Conservation (phyloP, 73 alveolate species). For the Stentor roeselii region DNA sequence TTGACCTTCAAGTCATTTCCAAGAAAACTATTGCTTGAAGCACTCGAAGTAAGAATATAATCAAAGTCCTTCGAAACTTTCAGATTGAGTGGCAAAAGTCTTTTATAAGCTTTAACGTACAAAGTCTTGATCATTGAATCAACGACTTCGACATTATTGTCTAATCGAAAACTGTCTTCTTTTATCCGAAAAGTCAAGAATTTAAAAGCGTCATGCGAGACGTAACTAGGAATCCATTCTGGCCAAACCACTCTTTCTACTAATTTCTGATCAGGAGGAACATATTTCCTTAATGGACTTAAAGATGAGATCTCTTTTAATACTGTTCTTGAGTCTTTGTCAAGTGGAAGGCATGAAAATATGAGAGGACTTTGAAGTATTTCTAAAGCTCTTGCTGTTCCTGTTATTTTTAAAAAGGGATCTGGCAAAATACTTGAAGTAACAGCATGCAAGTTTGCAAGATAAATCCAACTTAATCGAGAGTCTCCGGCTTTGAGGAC, state of each 20-base stretch:
- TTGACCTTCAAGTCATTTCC: too few species aligned
- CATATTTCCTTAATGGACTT: not conserved
- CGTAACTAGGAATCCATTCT: not conserved
- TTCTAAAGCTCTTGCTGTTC: not conserved
- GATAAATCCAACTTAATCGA: not conserved
- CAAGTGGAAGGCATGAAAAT: not conserved
- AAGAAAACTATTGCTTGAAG: too few species aligned
- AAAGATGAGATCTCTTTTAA: not conserved
- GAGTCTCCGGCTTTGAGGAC: not conserved
- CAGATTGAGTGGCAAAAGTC: too few species aligned
- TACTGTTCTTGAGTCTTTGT: not conserved
- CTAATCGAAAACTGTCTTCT: too few species aligned
- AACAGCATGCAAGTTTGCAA: not conserved
- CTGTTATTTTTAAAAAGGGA: not conserved
- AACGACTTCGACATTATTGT: too few species aligned
- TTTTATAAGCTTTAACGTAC: too few species aligned
- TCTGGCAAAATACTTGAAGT: not conserved
- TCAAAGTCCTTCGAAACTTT: too few species aligned
- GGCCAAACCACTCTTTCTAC: not conserved
- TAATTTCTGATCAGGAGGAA: not conserved
- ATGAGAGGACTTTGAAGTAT: not conserved
- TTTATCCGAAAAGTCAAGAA: too few species aligned
- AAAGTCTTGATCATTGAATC: too few species aligned
- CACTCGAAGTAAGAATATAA: too few species aligned
- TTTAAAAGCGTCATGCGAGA: too few species aligned